A percentile compares a stretch with the other conserved stretches of the same genome.
Evolutionary conservation across 2,329 filamentous ascomycete species (phyloP).

Genomic region (Meredithiella fracta): DNA sequence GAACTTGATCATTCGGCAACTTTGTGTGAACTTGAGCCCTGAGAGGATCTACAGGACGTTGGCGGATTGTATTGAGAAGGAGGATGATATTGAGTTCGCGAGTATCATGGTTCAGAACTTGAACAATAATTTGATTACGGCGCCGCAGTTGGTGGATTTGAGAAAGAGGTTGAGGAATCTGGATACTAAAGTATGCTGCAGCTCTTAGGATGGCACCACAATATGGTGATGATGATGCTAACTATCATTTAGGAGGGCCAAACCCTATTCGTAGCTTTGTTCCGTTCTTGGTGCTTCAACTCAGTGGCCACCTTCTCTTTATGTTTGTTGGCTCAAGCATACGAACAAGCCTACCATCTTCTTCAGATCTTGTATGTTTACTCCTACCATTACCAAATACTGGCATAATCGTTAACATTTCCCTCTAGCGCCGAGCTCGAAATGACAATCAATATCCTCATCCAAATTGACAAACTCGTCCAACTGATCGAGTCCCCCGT

Average conservation of each 20-base stretch:
- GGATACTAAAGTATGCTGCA: conserved; percentile 50
- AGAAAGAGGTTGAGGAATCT: conserved; percentile 79
- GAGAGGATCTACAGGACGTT: conserved; percentile 92
- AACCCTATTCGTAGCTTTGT: conserved; percentile 83
- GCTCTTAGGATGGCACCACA: too few relatives aligned
- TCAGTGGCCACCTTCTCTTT: conserved; percentile 94
- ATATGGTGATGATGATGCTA: conserved; percentile 10
- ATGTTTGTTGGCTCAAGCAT: conserved; percentile 87
- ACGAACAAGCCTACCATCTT: conserved; percentile 93
- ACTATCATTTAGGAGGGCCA: conserved; percentile 55
- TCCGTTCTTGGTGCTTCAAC: conserved; percentile 96
- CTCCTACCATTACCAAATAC: not conserved
- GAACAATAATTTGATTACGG: conserved; percentile 97
- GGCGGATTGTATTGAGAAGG: conserved; percentile 91
- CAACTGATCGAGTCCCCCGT: conserved; percentile 93
- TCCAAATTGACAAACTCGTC: conserved; percentile 96
- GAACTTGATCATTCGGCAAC: conserved; percentile 88
- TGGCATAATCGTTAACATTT: too few relatives aligned
- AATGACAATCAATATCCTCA: conserved; percentile 97
- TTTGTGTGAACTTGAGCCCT: conserved; percentile 82
- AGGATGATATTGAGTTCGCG: conserved; percentile 95
- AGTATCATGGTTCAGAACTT: conserved; percentile 99
- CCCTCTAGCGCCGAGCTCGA: conserved; percentile 67
- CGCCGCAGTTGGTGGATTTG: conserved; percentile 80
- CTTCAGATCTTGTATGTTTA: conserved; percentile 73